Percentiles rank a stretch among this genome's conserved stretches.
Evolutionary conservation across 805 yeast species (phyloP).

Genomic region (Wilhelminamyces savonicus): DNA sequence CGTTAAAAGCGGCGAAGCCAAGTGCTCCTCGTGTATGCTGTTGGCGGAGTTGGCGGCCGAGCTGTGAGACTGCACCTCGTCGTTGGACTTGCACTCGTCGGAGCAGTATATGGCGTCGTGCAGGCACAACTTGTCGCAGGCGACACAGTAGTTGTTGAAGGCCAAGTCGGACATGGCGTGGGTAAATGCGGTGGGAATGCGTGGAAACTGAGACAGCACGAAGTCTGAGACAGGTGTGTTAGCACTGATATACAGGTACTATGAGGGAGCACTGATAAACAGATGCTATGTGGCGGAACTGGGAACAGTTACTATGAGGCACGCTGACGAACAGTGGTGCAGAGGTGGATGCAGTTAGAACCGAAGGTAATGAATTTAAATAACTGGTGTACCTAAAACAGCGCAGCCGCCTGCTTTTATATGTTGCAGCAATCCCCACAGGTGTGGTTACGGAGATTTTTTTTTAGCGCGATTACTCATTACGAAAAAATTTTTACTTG

Average conservation of each 20-base stretch:
- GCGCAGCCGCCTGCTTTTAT: too few relatives aligned
- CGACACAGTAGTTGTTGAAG: constrained; percentile 14
- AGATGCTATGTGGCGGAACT: not conserved
- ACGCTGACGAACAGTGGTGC: too few relatives aligned
- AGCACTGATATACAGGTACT: not conserved
- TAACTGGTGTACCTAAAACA: too few relatives aligned
- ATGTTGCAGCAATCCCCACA: too few relatives aligned
- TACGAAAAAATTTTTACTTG: too few relatives aligned
- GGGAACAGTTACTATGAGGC: too few relatives aligned
- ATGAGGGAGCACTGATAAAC: not conserved
- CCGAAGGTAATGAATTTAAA: too few relatives aligned
- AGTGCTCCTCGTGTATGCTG: constrained; percentile 10
- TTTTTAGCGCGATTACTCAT: too few relatives aligned
- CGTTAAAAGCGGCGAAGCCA: constrained; percentile 34
- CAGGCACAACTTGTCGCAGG: constrained; percentile 13
- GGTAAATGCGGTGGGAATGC: not conserved
- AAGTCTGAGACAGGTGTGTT: not conserved
- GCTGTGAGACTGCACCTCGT: constrained; percentile 23
- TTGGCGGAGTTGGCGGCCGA: constrained; percentile 7
- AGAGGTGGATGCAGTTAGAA: too few relatives aligned
- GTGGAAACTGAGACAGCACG: not conserved
- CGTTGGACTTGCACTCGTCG: constrained; percentile 25
- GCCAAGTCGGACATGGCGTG: constrained; percentile 13
- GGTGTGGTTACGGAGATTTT: too few relatives aligned
- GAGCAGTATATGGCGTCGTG: constrained; percentile 17